Base-by-base conservation (phyloP, 2,329 filamentous ascomycete genomes). In the Pyrenophora graminea region DNA sequence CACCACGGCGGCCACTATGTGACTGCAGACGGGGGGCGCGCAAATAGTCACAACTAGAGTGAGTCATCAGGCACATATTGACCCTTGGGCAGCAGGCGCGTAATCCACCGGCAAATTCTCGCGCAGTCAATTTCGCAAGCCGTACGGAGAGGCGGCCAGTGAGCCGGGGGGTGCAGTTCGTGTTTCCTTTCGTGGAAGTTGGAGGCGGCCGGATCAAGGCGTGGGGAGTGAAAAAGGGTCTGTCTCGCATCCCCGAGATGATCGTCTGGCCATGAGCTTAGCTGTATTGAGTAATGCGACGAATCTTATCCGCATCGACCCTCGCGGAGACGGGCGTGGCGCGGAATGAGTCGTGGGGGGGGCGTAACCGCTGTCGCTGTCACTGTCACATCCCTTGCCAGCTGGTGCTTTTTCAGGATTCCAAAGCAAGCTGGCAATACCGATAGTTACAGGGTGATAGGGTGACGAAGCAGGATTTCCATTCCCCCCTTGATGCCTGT, bases 191-290 rank as follows among this genome's bases (percentile, higher is more conserved):
- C 61, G 55, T 42, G 48, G 31, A 59, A 58, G 59, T 23, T 39
- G 43, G 21, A 43, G 17, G 49, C 49, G 62, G 62, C 44, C 53
- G 55, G 66, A 59, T 58, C 51, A 54, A 58, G 41, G 59, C 54
- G 51, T 54, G 43, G 51, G 60, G 58, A 64, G 36, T 33, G 55
- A 48, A 54, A 37, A 45, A 55, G 47, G 53, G 57, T 47, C 47
- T 56, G 39, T 34, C 46, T 53, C 55, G 17, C 59, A 54, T 63
- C 59, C 51, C 63, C 67, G 61, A 67, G 36, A 50, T 57, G 64
- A 69, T 67, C 56, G 43, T 43, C 38, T 55, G 54, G 58, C 48
- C 52, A 53, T 56, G 53, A 55, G 51, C 59, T 65, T 57, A 63
- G 15, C 54, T 53, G 32, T 27, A 54, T 59, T 32, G 36, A 36